Percentiles rank a stretch among this genome's conserved stretches.
Conservation (phyloP, 2,329 filamentous ascomycete genomes). For the Didymella pomorum region DNA sequence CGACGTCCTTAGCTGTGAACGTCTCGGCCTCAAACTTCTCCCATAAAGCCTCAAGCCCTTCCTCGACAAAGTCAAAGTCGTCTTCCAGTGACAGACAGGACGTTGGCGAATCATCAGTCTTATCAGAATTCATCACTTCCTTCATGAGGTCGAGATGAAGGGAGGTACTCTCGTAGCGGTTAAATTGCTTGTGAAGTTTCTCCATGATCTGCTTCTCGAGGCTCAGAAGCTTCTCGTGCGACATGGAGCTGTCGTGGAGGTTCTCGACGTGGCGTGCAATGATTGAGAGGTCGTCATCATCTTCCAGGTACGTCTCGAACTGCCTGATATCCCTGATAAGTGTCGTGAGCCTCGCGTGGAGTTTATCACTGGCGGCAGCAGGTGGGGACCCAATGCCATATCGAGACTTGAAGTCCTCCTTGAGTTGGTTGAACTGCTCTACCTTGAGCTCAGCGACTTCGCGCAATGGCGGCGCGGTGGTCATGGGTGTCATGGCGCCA, state of each 20-base stretch:
- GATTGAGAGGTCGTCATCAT: conserved; percentile 51
- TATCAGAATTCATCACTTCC: conserved; percentile 40
- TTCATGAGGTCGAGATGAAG: conserved; percentile 64
- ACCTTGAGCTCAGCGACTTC: conserved; percentile 56
- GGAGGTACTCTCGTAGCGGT: conserved; percentile 64
- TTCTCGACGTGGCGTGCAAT: conserved; percentile 62
- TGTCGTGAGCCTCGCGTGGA: conserved; percentile 42
- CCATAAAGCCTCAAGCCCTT: conserved; percentile 63
- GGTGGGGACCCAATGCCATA: conserved; percentile 45
- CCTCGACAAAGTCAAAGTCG: conserved; percentile 59
- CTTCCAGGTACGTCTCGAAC: conserved; percentile 44
- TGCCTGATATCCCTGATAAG: conserved; percentile 51
- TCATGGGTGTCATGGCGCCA: conserved; percentile 15
- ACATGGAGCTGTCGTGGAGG: conserved; percentile 62
- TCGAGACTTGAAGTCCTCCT: conserved; percentile 57
- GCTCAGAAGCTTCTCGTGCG: conserved; percentile 54
- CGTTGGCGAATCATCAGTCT: conserved; percentile 29
- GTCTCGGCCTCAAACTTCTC: conserved; percentile 44
- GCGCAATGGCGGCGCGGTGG: conserved; percentile 31
- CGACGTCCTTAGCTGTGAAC: conserved; percentile 26
- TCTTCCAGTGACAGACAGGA: conserved; percentile 35
- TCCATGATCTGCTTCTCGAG: conserved; percentile 59
- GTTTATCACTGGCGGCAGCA: conserved; percentile 32
- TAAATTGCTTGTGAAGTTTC: conserved; percentile 59
- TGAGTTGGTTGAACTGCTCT: conserved; percentile 63